Base-by-base conservation (phyloP, 108 stramenopile genomes). In the Skeletonema costatum region DNA sequence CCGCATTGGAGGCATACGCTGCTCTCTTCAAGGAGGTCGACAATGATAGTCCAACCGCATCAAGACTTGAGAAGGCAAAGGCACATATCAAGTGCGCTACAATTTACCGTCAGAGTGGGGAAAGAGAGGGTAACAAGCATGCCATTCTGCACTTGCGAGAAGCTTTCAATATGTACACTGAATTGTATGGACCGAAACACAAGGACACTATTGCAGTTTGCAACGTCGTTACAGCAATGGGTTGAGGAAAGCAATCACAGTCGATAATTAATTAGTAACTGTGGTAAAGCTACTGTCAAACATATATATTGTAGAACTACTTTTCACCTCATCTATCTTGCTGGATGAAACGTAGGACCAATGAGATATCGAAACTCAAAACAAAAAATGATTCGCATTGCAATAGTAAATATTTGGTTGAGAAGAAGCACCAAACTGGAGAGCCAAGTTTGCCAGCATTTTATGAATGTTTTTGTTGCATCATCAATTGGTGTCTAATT, bases 1-100 rank as follows among this genome's bases (percentile, higher is more conserved):
- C 92, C 36, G 92, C 94, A 9, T 64, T 95, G 70, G 83, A 89
- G 70, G 91, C 90, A 1, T 95, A 92, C 71, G 76, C 77, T 41
- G 73, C 78, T 36, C 76, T 95, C 30, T 82, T 95, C 48, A 74
- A 82, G 53, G 87, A 92, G 70, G 91, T 93, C 5, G 89, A 90
- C 21, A 84, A 82, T 5, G 73, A 44, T 21, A 93, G 92, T 69
- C 92, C 94, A 13, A 70, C 82, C 16, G 84, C 92, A 30, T 93
- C 92, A 3, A 75, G 88, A n/a, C 88, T 86, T 7, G 94, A 95
- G 64, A 89, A 89, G 64, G 94, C 92, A 21, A 95, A 95, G 75
- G 94, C 92, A 19, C 90, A 92, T 60, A 91, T 95, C 58, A 95
- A 95, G 66, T 93, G 92, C 69, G 94, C 94, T 13, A 95, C 94